Percentiles rank a stretch among this genome's conserved stretches.
Conservation (phyloP, 1,139 yeast species). For the Tardiomyces blankii region DNA sequence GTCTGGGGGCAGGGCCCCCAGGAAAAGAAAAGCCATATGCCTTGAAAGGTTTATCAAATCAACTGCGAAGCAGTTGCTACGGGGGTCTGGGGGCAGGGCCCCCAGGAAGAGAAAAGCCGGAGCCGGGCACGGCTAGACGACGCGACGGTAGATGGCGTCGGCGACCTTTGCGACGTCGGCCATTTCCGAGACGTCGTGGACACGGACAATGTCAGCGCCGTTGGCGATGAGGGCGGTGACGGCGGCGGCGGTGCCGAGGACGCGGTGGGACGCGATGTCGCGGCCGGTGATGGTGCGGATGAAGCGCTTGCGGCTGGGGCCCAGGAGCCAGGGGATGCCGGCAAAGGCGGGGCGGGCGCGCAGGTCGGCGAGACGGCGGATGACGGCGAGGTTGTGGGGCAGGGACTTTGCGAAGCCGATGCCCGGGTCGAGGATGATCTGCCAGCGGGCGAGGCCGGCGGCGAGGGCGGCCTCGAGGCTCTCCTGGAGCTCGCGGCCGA, state of each 20-base stretch:
- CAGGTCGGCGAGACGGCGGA: conserved; percentile 38
- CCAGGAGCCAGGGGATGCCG: conserved; percentile 58
- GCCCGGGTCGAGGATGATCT: conserved; percentile 87
- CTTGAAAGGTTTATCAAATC: no score
- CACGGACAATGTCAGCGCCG: conserved; percentile 74
- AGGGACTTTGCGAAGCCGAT: conserved; percentile 81
- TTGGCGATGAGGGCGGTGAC: conserved; percentile 65
- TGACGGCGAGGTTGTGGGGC: conserved; percentile 54
- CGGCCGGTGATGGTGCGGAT: conserved; percentile 56
- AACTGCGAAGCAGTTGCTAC: no score
- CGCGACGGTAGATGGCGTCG: conserved; percentile 55
- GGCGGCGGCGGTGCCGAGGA: conserved; percentile 67
- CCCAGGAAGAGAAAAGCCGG: no score
- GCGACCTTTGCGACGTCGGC: conserved; percentile 55
- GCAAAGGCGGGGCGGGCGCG: conserved; percentile 26
- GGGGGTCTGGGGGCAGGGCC: no score
- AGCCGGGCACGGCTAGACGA: no score
- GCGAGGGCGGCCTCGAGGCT: conserved; percentile 47
- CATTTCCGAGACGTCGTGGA: conserved; percentile 70
- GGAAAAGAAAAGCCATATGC: no score
- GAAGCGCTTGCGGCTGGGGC: conserved; percentile 82
- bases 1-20: no score
- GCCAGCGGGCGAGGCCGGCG: conserved; percentile 77
- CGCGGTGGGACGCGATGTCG: conserved; percentile 44
- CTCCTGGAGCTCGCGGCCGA: conserved; percentile 53